Evolutionary conservation across 768 basidiomycete species (phyloP).

Genomic region (Strobilomyces echinocephalus): DNA sequence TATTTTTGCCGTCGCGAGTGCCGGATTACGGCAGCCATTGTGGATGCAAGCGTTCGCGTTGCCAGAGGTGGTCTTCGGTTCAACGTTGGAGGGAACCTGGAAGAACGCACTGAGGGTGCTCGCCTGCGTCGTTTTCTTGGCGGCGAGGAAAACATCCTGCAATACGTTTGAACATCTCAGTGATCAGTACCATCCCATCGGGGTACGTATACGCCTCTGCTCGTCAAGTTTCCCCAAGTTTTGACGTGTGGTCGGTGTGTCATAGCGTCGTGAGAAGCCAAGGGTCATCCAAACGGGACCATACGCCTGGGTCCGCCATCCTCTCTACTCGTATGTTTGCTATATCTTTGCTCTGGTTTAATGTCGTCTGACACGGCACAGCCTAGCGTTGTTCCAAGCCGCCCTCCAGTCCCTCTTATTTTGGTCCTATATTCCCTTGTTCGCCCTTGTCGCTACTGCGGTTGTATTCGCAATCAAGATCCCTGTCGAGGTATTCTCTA

Average conservation of each 20-base stretch:
- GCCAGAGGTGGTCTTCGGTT: background rate
- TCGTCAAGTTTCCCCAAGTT: background rate
- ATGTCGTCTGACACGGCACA: background rate
- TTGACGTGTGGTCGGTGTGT: background rate
- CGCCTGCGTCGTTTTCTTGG: background rate
- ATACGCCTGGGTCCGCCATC: constrained; percentile 14
- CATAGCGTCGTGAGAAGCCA: constrained; percentile 4
- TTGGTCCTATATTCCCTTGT: constrained; percentile 10
- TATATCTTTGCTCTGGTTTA: too few relatives aligned
- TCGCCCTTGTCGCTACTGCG: background rate
- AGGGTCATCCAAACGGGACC: constrained; percentile 13
- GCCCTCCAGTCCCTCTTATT: background rate
- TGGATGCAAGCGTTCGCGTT: constrained; percentile 5
- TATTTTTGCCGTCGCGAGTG: background rate
- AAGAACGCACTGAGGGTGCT: constrained; percentile 2
- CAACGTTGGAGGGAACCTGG: background rate
- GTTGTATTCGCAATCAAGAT: background rate
- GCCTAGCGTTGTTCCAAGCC: background rate
- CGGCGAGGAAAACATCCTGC: background rate
- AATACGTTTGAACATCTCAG: background rate
- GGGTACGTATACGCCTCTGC: background rate
- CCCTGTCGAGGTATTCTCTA: background rate
- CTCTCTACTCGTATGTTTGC: constrained; percentile 8
- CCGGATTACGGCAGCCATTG: constrained; percentile 1
- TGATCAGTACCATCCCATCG: constrained; percentile 4